Conservation (phyloP, 1,284 basidiomycete genomes). For the Irpex sp. region DNA sequence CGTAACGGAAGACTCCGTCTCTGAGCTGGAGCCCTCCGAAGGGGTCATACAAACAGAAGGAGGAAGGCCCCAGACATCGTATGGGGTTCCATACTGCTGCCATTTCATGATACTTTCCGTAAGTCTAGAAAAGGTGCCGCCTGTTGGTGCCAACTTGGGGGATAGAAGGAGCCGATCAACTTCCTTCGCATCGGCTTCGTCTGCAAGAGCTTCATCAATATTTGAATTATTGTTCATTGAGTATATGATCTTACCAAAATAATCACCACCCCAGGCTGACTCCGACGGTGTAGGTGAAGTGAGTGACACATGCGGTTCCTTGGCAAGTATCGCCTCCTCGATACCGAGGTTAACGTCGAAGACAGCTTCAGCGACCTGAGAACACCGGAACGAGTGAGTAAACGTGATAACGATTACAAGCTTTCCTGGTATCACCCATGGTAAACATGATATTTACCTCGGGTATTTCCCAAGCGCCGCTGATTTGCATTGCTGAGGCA, state of each 20-base stretch:
- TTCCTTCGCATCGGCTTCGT: neutral
- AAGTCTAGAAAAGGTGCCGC: neutral
- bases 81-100: neutral
- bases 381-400: neutral
- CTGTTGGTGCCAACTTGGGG: neutral
- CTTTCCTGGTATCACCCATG: neutral
- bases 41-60: neutral
- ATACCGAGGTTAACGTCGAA: neutral
- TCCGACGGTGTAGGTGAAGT: slow-evolving; percentile 1
- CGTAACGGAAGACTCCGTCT: neutral
- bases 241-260: neutral
- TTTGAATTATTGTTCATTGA: neutral
- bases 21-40: neutral
- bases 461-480: slow-evolving; percentile 17
- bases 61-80: neutral
- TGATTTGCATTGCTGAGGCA: slow-evolving; percentile 23
- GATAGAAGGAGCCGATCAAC: neutral
- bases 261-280: neutral
- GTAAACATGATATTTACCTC: slow-evolving; percentile 18
- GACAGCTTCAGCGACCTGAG: neutral
- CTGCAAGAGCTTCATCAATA: neutral
- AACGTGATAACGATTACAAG: neutral
- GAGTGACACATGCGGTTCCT: neutral
- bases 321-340: neutral
- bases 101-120: slow-evolving; percentile 1